phyloP scores from a whole-genome alignment of 1,139 yeast genomes.

The Pichia sp. region DNA sequence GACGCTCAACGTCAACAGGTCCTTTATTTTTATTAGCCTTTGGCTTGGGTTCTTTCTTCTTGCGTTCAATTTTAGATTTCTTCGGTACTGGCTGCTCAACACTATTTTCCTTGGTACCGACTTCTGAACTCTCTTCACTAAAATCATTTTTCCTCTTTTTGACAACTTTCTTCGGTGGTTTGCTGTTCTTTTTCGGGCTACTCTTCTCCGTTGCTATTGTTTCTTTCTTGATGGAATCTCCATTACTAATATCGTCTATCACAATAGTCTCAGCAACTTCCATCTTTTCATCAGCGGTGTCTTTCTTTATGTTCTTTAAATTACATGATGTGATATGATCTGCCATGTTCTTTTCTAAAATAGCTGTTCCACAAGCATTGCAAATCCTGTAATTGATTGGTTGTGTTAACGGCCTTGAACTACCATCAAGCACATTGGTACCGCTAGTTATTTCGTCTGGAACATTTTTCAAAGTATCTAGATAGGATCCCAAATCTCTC shows the following conservation, averaged over 20 bases:
- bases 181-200: constrained; percentile 19
- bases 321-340: constrained; percentile 48
- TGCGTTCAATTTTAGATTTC: constrained; percentile 35
- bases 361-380: constrained; percentile 61
- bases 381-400: constrained; percentile 59
- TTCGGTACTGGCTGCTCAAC: constrained; percentile 22
- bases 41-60: constrained; percentile 33
- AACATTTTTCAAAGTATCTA: constrained; percentile 38
- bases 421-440: constrained; percentile 16
- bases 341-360: constrained; percentile 45
- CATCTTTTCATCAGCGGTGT: background rate
- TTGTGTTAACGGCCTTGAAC: constrained; percentile 39
- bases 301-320: constrained; percentile 40
- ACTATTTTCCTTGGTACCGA: background rate
- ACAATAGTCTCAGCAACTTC: background rate
- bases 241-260: background rate
- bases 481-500: constrained; percentile 60
- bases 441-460: constrained; percentile 30
- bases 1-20: constrained; percentile 89
- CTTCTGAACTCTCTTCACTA: background rate
- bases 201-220: background rate
- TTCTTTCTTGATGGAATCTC: background rate
- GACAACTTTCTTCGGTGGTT: constrained; percentile 22
- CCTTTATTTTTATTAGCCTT: constrained; percentile 56
- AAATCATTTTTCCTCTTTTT: constrained; percentile 14